Evolutionary conservation across 805 yeast genomes (phyloP).

Genomic region (Ogataea nonfermentans): DNA sequence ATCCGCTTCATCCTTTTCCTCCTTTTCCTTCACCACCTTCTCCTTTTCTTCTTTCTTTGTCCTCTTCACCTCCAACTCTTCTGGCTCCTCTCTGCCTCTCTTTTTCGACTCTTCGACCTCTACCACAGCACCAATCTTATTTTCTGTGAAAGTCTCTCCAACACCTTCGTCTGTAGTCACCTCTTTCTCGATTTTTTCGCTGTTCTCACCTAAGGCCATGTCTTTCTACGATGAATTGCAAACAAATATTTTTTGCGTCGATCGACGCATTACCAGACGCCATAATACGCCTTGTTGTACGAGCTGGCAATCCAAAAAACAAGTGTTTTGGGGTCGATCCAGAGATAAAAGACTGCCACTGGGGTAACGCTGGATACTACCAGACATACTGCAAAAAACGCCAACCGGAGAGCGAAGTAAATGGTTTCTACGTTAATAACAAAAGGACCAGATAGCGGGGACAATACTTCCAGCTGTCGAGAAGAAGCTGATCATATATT

Average conservation of each 20-base stretch:
- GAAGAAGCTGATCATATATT: neutral
- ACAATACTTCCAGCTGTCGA: constrained; percentile 1
- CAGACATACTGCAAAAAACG: constrained; percentile 1
- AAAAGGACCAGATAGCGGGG: neutral
- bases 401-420: neutral
- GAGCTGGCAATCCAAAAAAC: constrained; percentile 1
- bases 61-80: constrained; percentile 17
- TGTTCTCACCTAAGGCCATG: constrained; percentile 3
- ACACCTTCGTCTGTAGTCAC: neutral
- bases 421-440: constrained; percentile 1
- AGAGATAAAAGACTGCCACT: constrained; percentile 5
- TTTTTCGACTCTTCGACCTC: constrained; percentile 3
- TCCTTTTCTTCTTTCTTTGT: constrained; percentile 10
- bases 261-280: constrained; percentile 6
- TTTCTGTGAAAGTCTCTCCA: neutral
- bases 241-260: constrained; percentile 11
- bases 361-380: constrained; percentile 3
- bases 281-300: constrained; percentile 5
- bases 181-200: neutral
- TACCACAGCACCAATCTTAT: neutral
- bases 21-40: constrained; percentile 6
- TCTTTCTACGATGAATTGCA: constrained; percentile 5
- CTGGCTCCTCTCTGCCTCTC: constrained; percentile 7
- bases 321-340: constrained; percentile 6
- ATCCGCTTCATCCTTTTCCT: constrained; percentile 5